These are phyloP conservation scores for Hanseniaspora hatyaiensis DNA, from an alignment of 805 yeast species.

Conservation along the genomic window DNA sequence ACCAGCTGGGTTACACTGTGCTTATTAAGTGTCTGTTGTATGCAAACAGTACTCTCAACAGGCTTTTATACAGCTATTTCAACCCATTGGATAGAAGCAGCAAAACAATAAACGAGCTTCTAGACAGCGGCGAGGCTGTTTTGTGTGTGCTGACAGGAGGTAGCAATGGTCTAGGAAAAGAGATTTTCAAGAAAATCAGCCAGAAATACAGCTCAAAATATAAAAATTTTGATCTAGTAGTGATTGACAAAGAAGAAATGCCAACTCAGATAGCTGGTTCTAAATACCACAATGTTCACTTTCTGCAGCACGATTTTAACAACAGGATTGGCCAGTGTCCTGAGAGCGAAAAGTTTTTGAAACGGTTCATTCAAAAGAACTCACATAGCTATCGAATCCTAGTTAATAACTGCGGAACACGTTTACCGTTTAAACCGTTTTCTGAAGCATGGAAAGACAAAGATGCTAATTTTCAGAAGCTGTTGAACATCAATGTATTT, in stretches of 20 bases:
- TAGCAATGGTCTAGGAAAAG: conserved; percentile 35
- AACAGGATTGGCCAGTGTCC: neutral
- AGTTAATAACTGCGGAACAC: conserved; percentile 36
- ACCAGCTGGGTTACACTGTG: neutral
- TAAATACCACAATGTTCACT: neutral
- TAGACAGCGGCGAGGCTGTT: neutral
- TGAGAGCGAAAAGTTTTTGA: too few relatives aligned
- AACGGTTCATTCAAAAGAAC: too few relatives aligned
- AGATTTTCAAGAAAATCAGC: conserved; percentile 25
- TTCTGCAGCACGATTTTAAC: conserved; percentile 7
- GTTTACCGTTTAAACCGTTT: conserved; percentile 17
- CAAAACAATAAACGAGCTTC: neutral
- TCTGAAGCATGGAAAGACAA: neutral
- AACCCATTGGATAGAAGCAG: neutral
- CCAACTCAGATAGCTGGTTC: conserved; percentile 18
- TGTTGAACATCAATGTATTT: conserved; percentile 17
- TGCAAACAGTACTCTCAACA: neutral
- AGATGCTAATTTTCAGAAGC: conserved; percentile 18
- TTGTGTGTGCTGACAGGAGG: conserved; percentile 34
- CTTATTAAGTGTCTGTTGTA: neutral
- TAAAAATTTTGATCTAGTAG: conserved; percentile 16
- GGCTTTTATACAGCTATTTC: neutral
- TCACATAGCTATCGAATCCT: conserved; percentile 19
- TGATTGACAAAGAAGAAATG: conserved; percentile 29
- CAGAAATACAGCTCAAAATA: neutral